Percentiles rank a stretch among this genome's conserved stretches.
Evolutionary conservation across 2,329 filamentous ascomycete species (phyloP).

Genomic region (Penicillium sp.): DNA sequence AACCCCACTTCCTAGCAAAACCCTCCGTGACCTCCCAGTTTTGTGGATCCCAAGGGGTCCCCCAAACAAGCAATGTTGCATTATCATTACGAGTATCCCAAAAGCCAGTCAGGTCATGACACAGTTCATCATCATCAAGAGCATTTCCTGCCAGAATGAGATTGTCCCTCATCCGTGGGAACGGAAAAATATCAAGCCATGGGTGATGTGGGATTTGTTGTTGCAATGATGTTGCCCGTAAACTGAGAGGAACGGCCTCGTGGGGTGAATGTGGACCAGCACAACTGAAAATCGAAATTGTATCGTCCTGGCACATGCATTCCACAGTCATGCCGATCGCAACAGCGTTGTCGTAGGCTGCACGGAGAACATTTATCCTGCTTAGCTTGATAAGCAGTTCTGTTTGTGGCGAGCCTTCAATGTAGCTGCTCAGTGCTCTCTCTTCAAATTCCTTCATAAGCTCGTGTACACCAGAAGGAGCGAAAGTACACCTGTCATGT

Average conservation of each 20-base stretch:
- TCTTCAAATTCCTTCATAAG: not conserved
- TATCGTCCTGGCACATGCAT: not conserved
- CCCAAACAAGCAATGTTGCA: conserved; percentile 13
- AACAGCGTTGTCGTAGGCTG: conserved; percentile 18
- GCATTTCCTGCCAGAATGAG: not conserved
- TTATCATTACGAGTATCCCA: conserved; percentile 6
- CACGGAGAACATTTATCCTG: conserved; percentile 26
- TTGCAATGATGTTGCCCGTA: not conserved
- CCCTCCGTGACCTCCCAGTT: conserved; percentile 3
- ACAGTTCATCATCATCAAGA: conserved; percentile 7
- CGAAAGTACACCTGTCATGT: not conserved
- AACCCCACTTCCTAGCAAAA: conserved; percentile 1
- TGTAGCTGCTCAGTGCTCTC: not conserved
- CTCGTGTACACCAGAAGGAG: not conserved
- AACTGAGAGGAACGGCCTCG: not conserved
- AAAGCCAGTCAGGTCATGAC: conserved; percentile 9
- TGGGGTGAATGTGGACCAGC: not conserved
- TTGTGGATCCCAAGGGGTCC: not conserved
- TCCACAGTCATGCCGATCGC: conserved; percentile 13
- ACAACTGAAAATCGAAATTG: not conserved
- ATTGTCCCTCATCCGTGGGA: conserved; percentile 6
- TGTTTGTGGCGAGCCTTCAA: conserved; percentile 2
- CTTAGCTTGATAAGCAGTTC: conserved; percentile 26
- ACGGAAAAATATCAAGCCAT: conserved; percentile 9
- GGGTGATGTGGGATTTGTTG: not conserved